phyloP scores from a whole-genome alignment of 371 early-diverging fungal species.

The Amoeboaphelidium occidentale region DNA sequence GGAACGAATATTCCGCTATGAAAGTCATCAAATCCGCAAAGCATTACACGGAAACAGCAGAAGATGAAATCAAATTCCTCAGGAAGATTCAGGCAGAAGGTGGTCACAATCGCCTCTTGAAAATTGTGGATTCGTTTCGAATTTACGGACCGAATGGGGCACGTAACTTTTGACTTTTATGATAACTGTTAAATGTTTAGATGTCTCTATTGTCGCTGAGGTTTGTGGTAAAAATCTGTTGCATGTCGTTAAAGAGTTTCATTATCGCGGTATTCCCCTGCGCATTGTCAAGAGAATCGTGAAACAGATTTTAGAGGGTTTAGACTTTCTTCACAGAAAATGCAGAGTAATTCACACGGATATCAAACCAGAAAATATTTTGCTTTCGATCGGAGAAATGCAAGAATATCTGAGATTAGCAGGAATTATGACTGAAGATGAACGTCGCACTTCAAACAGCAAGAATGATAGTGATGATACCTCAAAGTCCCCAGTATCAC shows the following conservation, averaged over 20 bases:
- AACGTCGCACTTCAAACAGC: too few relatives aligned
- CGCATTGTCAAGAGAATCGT: conserved; percentile 61
- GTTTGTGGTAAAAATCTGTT: conserved; percentile 84
- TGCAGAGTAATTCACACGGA: conserved; percentile 97
- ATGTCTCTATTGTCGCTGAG: conserved; percentile 92
- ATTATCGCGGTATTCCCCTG: conserved; percentile 59
- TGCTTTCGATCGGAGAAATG: conserved; percentile 1
- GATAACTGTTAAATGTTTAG: conserved; percentile 4
- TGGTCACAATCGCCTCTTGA: conserved; percentile 34
- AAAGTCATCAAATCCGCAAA: conserved; percentile 87
- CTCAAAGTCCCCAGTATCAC: too few relatives aligned
- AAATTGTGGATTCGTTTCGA: conserved; percentile 65
- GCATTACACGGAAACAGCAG: conserved; percentile 83
- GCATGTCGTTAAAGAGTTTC: conserved; percentile 38
- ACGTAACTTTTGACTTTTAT: conserved; percentile 14
- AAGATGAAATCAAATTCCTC: conserved; percentile 81
- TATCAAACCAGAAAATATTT: conserved; percentile 58
- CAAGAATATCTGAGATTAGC: too few relatives aligned
- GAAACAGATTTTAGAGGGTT: conserved; percentile 59
- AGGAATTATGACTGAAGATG: too few relatives aligned
- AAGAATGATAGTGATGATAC: too few relatives aligned
- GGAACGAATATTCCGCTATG: conserved; percentile 39
- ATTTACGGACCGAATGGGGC: conserved; percentile 67
- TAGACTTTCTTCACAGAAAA: conserved; percentile 80
- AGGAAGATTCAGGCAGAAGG: conserved; percentile 28